phyloP scores from a whole-genome alignment of 1,139 yeast genomes.

The Sugiyamaella xylanicola region DNA sequence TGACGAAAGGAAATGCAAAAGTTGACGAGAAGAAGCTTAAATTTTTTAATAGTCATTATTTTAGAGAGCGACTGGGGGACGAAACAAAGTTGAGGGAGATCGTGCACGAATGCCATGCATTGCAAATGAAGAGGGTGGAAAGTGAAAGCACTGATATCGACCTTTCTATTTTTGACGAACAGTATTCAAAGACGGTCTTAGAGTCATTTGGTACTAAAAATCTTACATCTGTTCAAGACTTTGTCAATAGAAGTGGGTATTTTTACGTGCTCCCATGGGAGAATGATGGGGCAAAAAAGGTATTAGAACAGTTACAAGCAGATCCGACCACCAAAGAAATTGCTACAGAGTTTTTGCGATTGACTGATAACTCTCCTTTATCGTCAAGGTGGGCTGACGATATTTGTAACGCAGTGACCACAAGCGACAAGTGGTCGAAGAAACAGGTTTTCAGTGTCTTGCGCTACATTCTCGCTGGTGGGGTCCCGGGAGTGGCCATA shows the following conservation, averaged over 20 bases:
- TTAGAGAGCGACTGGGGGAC: constrained; percentile 36
- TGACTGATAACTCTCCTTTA: neutral
- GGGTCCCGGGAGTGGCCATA: constrained; percentile 68
- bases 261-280: constrained; percentile 30
- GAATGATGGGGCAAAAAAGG: constrained; percentile 39
- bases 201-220: constrained; percentile 26
- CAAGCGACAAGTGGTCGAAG: constrained; percentile 24
- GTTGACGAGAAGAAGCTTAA: constrained; percentile 76
- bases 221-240: constrained; percentile 31
- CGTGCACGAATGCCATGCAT: constrained; percentile 24
- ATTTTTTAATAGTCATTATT: constrained; percentile 73
- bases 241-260: constrained; percentile 26
- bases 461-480: constrained; percentile 74
- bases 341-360: constrained; percentile 2
- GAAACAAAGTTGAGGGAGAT: constrained; percentile 26
- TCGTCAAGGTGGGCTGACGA: constrained; percentile 5
- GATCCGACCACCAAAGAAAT: constrained; percentile 1
- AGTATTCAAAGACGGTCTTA: constrained; percentile 30
- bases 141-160: constrained; percentile 25
- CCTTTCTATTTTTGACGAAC: constrained; percentile 13
- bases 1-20: constrained; percentile 92
- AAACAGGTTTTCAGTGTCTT: constrained; percentile 57
- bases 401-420: constrained; percentile 3
- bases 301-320: constrained; percentile 5
- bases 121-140: neutral